These are phyloP conservation scores for Solanum chmielewskii DNA, from an alignment of 257 asterid genomes.

Conservation along the genomic window DNA sequence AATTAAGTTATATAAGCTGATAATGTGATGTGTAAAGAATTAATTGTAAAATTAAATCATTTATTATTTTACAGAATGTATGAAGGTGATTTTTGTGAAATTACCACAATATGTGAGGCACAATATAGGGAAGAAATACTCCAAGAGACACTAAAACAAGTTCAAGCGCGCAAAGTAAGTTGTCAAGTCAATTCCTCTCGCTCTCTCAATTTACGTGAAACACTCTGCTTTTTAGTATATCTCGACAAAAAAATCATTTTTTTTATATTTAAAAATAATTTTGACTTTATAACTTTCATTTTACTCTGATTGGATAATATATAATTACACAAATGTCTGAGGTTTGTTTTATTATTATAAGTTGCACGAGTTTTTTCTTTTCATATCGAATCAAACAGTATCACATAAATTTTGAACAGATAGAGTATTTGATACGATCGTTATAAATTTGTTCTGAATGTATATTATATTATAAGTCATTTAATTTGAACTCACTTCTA, in stretches of 20 bases:
- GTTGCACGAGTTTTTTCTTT: not conserved
- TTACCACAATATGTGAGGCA: slow-evolving; percentile 51
- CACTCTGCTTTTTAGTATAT: not conserved
- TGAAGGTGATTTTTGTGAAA: slow-evolving; percentile 58
- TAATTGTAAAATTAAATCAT: not conserved
- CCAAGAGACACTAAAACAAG: slow-evolving; percentile 56
- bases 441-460: not conserved
- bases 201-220: not conserved
- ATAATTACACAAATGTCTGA: not conserved
- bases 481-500: not conserved
- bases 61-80: slow-evolving; percentile 27
- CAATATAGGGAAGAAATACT: slow-evolving; percentile 66
- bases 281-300: not conserved
- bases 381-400: not conserved
- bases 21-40: not conserved
- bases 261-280: not conserved
- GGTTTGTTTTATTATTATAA: not conserved
- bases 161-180: slow-evolving; percentile 54
- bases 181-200: not conserved
- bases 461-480: not conserved
- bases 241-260: not conserved
- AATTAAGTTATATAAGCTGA: not conserved
- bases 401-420: not conserved
- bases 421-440: not conserved
- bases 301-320: not conserved